phyloP scores from a whole-genome alignment of 2,329 filamentous ascomycete genomes.

The Dothistroma septosporum region DNA sequence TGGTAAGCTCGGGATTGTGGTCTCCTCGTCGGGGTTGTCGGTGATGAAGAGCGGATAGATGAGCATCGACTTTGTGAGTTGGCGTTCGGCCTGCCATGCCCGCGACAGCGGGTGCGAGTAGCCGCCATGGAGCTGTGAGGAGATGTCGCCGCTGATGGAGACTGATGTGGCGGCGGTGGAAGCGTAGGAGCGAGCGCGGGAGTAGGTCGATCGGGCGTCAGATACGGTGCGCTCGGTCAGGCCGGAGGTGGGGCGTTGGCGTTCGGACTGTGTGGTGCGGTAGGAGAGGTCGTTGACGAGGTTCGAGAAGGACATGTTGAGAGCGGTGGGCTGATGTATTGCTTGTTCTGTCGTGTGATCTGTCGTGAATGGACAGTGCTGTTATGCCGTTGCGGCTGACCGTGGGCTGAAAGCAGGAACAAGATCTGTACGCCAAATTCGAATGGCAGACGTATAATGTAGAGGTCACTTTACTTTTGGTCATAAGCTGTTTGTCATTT shows the following conservation, averaged over 20 bases:
- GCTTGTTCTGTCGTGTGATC: not conserved
- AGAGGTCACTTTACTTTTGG: not conserved
- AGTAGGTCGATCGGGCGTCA: conserved; percentile 45
- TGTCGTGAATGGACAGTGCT: not conserved
- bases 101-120: conserved; percentile 50
- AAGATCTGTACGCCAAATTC: not conserved
- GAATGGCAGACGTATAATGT: not conserved
- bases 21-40: conserved; percentile 89
- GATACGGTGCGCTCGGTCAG: conserved; percentile 41
- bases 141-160: conserved; percentile 50
- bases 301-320: conserved; percentile 50
- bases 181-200: conserved; percentile 47
- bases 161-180: conserved; percentile 52
- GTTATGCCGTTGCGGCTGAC: not conserved
- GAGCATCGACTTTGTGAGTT: conserved; percentile 73
- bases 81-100: conserved; percentile 51
- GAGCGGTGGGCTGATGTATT: not conserved
- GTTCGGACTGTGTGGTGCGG: conserved; percentile 21
- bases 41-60: conserved; percentile 97
- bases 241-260: conserved; percentile 42
- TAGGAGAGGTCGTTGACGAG: conserved; percentile 51
- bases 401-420: not conserved
- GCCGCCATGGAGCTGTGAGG: conserved; percentile 50
- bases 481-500: not conserved
- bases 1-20: conserved; percentile 81